Evolutionary conservation across 2,329 filamentous ascomycete genomes (phyloP), one percentile per base, ranked within the genome.

Genomic region (Beauveria pseudobassiana): DNA sequence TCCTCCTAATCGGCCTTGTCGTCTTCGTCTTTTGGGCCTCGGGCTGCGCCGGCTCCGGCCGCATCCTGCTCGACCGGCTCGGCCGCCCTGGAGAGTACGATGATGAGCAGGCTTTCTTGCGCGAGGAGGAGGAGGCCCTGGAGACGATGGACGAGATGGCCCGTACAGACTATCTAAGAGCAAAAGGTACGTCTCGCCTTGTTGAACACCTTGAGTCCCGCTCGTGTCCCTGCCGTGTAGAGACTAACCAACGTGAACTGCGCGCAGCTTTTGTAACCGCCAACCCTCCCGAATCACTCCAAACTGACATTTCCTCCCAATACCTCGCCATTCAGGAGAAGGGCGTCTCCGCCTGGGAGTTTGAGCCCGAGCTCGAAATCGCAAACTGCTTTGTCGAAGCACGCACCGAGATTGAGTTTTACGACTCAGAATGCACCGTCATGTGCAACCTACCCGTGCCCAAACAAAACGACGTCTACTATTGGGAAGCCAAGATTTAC

Each of bases 271-370:
- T 96, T 72, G 87, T 97, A 64, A 88, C 95, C 74, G 91, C 88
- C 61, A 97, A 98, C 72, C 95, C 93, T 3, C 92, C 95, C 66
- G 95, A 99, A 75, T 98, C 95, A 8, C 79, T 93, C 63, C 92
- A 95, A 70, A 98, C 95, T 67, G 95, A 99, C 72, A 99, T 99
- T 66, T 98, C 95, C 65, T 98, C 95, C 42, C 95, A 99, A 74
- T 98, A 96, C 73, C 83, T 99, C 63, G 95, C 95, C 48, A 99
- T 99, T 67, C 95, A 99, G 78, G 95, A 99, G 78, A 99, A 99
- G 75, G 95, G 95, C 56, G 93, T 99, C n/a, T 96, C 95, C 5
- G 95, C 95, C 7, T 99, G 95, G 95, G 95, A 99, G 74, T 99
- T 99, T 70, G 95, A 98, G 74, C 95, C 95, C n/a, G 95, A 99